Conservation (phyloP, 257 asterid species). For the Echium plantagineum region DNA sequence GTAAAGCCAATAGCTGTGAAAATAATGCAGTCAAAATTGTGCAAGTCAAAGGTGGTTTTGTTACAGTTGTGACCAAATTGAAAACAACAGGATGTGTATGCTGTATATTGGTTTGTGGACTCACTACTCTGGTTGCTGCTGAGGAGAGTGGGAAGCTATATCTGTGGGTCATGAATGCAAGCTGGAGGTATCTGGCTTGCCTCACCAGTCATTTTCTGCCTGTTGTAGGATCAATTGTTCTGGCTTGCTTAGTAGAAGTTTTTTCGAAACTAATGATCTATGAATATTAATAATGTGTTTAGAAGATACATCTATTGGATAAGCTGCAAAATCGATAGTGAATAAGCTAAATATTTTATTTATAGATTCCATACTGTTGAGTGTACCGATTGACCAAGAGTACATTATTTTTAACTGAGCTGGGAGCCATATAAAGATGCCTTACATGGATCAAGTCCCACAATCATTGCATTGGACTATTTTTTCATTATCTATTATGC, state of each 20-base stretch:
- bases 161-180: constrained; percentile 79
- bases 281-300: too few relatives aligned
- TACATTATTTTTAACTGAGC: background rate
- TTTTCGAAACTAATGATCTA: too few relatives aligned
- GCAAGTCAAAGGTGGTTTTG: constrained; percentile 52
- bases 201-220: background rate
- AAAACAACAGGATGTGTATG: constrained; percentile 39
- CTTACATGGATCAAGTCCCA: too few relatives aligned
- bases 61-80: constrained; percentile 48
- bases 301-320: too few relatives aligned
- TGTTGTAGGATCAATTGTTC: background rate
- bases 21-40: constrained; percentile 66
- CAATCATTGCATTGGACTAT: too few relatives aligned
- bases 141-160: constrained; percentile 76
- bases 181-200: constrained; percentile 56
- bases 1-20: constrained; percentile 45
- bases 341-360: background rate
- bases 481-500: too few relatives aligned
- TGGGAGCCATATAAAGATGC: too few relatives aligned
- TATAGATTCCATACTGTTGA: too few relatives aligned
- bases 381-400: background rate
- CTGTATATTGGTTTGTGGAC: constrained; percentile 69
- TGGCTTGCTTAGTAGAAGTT: too few relatives aligned
- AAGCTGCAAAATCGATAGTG: too few relatives aligned
- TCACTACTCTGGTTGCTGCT: constrained; percentile 66